Evolutionary conservation across 768 basidiomycete species (phyloP), one percentile per base, ranked within the genome.

Genomic region (Pisolithus microcarpus): DNA sequence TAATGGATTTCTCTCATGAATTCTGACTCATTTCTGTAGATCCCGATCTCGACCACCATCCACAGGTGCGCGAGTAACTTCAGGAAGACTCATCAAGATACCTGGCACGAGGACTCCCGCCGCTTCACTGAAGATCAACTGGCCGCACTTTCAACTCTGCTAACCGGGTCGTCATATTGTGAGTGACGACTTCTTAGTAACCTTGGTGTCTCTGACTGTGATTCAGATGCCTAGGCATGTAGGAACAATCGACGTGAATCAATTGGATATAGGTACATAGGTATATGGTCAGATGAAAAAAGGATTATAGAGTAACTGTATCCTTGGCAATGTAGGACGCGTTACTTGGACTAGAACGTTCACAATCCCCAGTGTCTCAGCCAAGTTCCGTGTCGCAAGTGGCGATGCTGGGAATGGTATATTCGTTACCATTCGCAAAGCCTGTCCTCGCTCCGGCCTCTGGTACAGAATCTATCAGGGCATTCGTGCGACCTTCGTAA

Each of bases 91-190:
- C 87, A 89, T 62, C 84, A 87, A 64, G 89, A 92, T 69, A 91
- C 87, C 13, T 91, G 90, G 90, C 84, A 88, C 55, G 86, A 88
- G 68, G 91, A 95, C 66, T 83, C 82, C 50, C 85, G 86, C 63
- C 78, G 82, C 48, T 96, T 96, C 67, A 77, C 84, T 23, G 86
- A 92, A 46, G 88, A 93, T 52, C 91, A 95, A 66, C 72, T 92
- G 19, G 77, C 78, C 16, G 83, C 87, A 8, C 72, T 94, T 58
- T 89, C 87, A 6, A 88, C 87, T n/a, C 73, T 92, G 50, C 72
- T 93, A 24, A 86, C 85, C 15, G 91, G 91, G 16, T 91, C 88
- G 18, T 87, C 86, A 13, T 90, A 90, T 64, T 90, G 85, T 86
- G 54, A 57, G 83, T 69, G 16, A 13, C 40, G 5, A 26, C 7